phyloP scores from a whole-genome alignment of 2,329 filamentous ascomycete species.

The Fusarium staphyleae region DNA sequence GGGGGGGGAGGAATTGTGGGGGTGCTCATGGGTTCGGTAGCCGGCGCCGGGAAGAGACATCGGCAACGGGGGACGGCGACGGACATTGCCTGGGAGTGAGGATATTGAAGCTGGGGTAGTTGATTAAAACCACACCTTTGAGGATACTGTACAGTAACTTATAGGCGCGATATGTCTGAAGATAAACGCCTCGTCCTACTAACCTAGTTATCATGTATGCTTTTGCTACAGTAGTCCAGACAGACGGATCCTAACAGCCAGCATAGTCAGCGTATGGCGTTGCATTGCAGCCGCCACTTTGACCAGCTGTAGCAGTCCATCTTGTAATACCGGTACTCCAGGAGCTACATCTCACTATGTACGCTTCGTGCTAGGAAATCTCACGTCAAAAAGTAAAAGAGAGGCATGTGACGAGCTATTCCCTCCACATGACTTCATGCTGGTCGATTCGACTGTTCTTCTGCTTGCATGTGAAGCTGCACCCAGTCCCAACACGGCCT shows the following conservation, averaged over 20 bases:
- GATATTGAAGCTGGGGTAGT: not conserved
- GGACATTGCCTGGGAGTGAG: too few relatives aligned
- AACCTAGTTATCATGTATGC: too few relatives aligned
- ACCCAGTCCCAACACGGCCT: slow-evolving; percentile 31
- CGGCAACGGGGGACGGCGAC: slow-evolving; percentile 15
- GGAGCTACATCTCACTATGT: not conserved
- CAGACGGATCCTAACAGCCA: not conserved
- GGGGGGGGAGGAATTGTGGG: slow-evolving; percentile 25
- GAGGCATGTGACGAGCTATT: slow-evolving; percentile 29
- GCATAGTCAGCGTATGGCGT: not conserved
- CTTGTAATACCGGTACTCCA: not conserved
- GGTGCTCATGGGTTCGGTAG: slow-evolving; percentile 18
- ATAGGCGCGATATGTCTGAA: not conserved
- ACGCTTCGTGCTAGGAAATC: not conserved
- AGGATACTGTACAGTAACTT: too few relatives aligned
- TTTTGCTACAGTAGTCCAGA: not conserved
- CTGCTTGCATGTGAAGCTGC: slow-evolving; percentile 43
- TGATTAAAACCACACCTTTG: too few relatives aligned
- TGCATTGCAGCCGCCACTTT: not conserved
- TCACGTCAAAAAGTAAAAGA: not conserved
- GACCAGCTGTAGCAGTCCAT: not conserved
- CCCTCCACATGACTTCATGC: slow-evolving; percentile 42
- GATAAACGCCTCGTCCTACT: too few relatives aligned
- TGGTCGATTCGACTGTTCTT: slow-evolving; percentile 5
- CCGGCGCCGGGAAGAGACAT: slow-evolving; percentile 32